phyloP scores from a whole-genome alignment of 441 rosid species.

The Adansonia madagascariensis region DNA sequence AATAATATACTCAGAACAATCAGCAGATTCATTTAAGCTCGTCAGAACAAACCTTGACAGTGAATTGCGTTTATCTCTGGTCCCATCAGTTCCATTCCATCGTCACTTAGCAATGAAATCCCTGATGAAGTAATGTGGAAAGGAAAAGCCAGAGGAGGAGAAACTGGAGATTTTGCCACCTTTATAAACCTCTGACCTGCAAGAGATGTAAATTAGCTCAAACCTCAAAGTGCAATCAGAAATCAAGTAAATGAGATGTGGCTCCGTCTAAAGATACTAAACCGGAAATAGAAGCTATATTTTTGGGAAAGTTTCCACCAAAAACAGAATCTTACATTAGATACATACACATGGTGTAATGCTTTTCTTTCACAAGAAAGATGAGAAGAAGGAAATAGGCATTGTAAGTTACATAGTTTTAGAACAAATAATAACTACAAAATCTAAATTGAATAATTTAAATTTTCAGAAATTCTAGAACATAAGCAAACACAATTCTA shows the following conservation, averaged over 20 bases:
- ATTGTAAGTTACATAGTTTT: neutral
- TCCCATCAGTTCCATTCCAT: conserved; percentile 63
- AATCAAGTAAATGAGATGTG: conserved; percentile 19
- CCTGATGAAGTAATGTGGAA: conserved; percentile 71
- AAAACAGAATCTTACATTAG: conserved; percentile 3
- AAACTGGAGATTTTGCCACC: conserved; percentile 84
- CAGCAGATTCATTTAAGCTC: neutral
- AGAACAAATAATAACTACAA: neutral
- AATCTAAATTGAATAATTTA: neutral
- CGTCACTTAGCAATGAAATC: conserved; percentile 60
- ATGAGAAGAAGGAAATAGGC: neutral
- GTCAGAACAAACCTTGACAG: conserved; percentile 53
- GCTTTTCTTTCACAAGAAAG: neutral
- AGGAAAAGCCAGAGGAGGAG: conserved; percentile 75
- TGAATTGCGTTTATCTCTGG: conserved; percentile 66
- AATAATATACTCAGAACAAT: neutral
- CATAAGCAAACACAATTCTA: neutral
- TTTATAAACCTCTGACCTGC: conserved; percentile 77
- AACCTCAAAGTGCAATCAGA: conserved; percentile 13
- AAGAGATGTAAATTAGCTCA: conserved; percentile 12
- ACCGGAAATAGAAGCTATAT: neutral
- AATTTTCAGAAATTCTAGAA: neutral
- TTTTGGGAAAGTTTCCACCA: neutral
- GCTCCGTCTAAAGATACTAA: conserved; percentile 6
- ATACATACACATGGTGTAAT: neutral